A percentile compares a stretch with the other conserved stretches of the same genome.
Conservation (phyloP, 2,329 filamentous ascomycete species). For the Colletotrichum endophyticum region DNA sequence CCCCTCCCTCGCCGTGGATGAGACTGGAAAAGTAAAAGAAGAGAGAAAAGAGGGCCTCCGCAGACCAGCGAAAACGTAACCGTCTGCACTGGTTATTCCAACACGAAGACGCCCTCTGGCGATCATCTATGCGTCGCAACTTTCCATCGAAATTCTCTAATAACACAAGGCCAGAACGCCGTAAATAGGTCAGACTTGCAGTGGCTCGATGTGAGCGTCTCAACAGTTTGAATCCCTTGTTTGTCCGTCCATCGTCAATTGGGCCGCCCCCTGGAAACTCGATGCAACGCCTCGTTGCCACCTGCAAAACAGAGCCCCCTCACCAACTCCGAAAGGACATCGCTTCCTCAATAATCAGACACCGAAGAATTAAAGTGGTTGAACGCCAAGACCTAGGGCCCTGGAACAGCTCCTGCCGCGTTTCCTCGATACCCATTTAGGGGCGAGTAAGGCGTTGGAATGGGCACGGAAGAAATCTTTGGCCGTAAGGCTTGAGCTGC, state of each 20-base stretch:
- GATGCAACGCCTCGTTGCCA: background rate
- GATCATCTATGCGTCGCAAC: constrained; percentile 12
- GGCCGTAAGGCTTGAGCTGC: background rate
- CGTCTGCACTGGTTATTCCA: background rate
- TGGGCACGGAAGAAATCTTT: background rate
- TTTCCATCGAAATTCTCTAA: background rate
- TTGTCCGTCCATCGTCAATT: constrained; percentile 2
- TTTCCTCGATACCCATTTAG: background rate
- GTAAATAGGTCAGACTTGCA: background rate
- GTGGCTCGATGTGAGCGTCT: background rate
- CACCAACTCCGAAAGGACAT: constrained; percentile 14
- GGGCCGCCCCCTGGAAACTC: background rate
- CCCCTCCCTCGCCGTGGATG: background rate
- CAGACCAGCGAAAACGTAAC: background rate
- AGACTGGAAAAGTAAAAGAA: background rate
- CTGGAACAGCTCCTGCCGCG: background rate
- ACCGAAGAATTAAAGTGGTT: background rate
- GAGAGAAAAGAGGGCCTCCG: background rate
- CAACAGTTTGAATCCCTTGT: background rate
- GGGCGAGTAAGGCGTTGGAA: background rate
- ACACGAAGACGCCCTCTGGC: background rate
- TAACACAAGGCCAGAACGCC: constrained; percentile 20
- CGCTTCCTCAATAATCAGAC: constrained; percentile 11
- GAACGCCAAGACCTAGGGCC: background rate
- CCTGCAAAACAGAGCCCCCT: background rate